These are phyloP conservation scores for Stipa capillata DNA, from an alignment of 176 grass and related monocot species.

Conservation along the genomic window DNA sequence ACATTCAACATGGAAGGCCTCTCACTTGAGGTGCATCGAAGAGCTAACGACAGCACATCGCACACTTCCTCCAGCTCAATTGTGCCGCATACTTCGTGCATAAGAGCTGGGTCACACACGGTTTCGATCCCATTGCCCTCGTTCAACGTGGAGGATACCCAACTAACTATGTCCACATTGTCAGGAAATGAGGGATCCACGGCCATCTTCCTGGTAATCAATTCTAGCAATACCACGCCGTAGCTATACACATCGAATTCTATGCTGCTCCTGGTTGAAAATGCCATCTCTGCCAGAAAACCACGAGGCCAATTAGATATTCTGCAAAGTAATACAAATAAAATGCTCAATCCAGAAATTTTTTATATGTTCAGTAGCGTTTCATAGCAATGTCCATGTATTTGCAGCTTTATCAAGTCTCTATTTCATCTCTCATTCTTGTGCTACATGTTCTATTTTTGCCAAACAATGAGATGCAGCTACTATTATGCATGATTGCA, in stretches of 20 bases:
- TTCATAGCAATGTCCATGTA: background rate
- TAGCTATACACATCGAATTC: conserved; percentile 72
- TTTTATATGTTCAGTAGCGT: background rate
- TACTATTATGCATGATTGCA: background rate
- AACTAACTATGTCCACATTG: too few relatives aligned
- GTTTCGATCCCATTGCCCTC: too few relatives aligned
- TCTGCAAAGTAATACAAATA: background rate
- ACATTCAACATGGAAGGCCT: too few relatives aligned
- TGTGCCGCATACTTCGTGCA: conserved; percentile 34
- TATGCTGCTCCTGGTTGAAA: conserved; percentile 34
- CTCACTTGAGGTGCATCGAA: conserved; percentile 30
- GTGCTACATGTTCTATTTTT: background rate
- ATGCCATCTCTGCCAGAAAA: conserved; percentile 69
- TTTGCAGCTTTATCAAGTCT: too few relatives aligned
- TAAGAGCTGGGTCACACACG: too few relatives aligned
- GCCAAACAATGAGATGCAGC: background rate
- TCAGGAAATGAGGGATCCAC: too few relatives aligned
- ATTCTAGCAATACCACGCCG: conserved; percentile 62
- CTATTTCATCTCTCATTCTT: background rate
- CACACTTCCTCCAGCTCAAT: conserved; percentile 34
- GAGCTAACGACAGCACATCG: conserved; percentile 38
- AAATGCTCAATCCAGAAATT: background rate
- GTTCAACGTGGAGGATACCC: too few relatives aligned
- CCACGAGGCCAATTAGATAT: conserved; percentile 17
- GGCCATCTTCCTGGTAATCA: conserved; percentile 71